phyloP scores from a whole-genome alignment of 768 basidiomycete genomes.

The Amanita subjunquillea region DNA sequence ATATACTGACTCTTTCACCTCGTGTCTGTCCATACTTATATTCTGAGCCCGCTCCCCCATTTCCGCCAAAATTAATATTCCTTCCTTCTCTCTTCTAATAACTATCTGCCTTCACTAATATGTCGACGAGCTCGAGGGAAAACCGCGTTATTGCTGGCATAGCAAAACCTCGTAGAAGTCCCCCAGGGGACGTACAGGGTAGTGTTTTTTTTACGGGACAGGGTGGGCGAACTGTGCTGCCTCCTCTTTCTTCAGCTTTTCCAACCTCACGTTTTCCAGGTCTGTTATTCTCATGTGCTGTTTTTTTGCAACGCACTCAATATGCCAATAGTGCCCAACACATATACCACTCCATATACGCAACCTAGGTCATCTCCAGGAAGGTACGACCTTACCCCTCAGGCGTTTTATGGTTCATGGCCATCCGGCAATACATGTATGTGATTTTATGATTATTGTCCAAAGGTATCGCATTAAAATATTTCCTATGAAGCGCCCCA shows the following conservation, averaged over 20 bases:
- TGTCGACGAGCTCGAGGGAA: conserved; percentile 58
- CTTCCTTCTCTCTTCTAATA: conserved; percentile 42
- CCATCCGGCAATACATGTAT: conserved; percentile 22
- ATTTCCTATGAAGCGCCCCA: conserved; percentile 28
- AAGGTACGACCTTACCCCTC: conserved; percentile 46
- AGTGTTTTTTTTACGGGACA: conserved; percentile 64
- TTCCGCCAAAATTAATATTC: conserved; percentile 45
- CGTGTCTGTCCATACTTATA: conserved; percentile 14
- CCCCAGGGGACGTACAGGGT: conserved; percentile 55
- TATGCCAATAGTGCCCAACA: conserved; percentile 48
- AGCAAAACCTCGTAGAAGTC: conserved; percentile 58
- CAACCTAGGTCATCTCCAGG: conserved; percentile 57
- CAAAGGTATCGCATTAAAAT: conserved; percentile 26
- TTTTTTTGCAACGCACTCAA: conserved; percentile 47
- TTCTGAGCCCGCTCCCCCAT: conserved; percentile 26
- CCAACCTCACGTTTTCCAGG: conserved; percentile 87
- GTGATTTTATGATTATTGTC: conserved; percentile 16
- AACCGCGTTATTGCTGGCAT: conserved; percentile 60
- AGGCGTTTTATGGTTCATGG: conserved; percentile 40
- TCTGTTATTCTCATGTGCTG: conserved; percentile 56
- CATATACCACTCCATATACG: conserved; percentile 47
- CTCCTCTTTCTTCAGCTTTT: conserved; percentile 77
- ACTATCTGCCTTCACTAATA: conserved; percentile 53
- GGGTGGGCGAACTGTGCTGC: conserved; percentile 85
- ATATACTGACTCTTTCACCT: conserved; percentile 6